These are phyloP conservation scores for Priceomyces medius DNA, from an alignment of 805 yeast species.

Conservation along the genomic window DNA sequence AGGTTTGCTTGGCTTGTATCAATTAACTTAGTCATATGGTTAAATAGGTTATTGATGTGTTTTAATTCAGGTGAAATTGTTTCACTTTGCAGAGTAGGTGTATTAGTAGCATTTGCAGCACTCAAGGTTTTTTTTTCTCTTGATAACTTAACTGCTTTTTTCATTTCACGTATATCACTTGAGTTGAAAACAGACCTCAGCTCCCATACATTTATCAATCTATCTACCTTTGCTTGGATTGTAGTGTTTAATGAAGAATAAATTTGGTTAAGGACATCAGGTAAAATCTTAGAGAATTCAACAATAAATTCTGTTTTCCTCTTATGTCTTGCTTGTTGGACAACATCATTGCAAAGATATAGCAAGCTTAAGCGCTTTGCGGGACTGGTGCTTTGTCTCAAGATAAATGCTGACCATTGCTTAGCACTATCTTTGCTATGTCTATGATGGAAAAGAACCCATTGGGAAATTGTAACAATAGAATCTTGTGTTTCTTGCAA, in stretches of 20 bases:
- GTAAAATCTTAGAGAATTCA: conserved; percentile 55
- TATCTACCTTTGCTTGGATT: conserved; percentile 47
- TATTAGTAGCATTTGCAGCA: background rate
- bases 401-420: conserved; percentile 35
- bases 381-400: conserved; percentile 11
- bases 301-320: conserved; percentile 55
- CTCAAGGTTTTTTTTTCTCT: conserved; percentile 12
- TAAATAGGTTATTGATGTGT: conserved; percentile 30
- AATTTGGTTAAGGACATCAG: conserved; percentile 35
- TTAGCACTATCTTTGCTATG: conserved; percentile 35
- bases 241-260: conserved; percentile 28
- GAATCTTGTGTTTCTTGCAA: conserved; percentile 48
- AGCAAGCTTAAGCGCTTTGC: conserved; percentile 55
- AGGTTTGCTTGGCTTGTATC: conserved; percentile 33
- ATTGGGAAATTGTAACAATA: conserved; percentile 45
- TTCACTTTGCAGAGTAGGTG: conserved; percentile 1
- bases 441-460: conserved; percentile 47
- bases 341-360: conserved; percentile 77
- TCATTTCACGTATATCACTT: conserved; percentile 27
- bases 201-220: conserved; percentile 58
- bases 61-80: conserved; percentile 30
- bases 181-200: conserved; percentile 47
- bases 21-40: conserved; percentile 25
- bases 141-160: conserved; percentile 20
- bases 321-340: conserved; percentile 72